Conservation (phyloP, 2,329 filamentous ascomycete genomes). For the Fusarium chaquense region DNA sequence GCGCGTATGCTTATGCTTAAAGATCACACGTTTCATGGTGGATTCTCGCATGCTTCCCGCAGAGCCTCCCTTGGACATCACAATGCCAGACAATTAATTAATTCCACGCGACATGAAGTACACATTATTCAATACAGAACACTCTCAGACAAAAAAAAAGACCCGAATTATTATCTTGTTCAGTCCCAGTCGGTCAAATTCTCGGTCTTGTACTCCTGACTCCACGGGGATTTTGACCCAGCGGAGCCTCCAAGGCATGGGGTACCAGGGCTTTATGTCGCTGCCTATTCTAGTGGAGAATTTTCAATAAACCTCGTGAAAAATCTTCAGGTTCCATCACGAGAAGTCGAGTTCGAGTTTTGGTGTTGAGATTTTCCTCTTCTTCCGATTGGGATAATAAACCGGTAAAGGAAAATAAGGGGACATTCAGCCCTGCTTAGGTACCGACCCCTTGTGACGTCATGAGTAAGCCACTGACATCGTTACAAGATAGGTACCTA, state of each 20-base stretch:
- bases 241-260: constrained; percentile 9
- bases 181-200: constrained; percentile 9
- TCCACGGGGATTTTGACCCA: constrained; percentile 20
- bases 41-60: background rate
- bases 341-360: fast-evolving
- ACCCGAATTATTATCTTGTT: background rate
- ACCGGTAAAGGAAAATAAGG: background rate
- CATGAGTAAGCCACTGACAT: constrained; percentile 11
- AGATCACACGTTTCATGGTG: background rate
- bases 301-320: background rate
- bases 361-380: constrained; percentile 20
- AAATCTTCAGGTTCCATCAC: constrained; percentile 15
- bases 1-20: background rate
- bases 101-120: background rate
- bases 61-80: constrained; percentile 16
- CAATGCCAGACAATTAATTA: background rate
- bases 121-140: background rate
- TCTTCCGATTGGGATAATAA: background rate
- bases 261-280: constrained; percentile 23
- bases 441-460: background rate
- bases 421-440: background rate
- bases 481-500: background rate
- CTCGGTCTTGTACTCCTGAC: constrained; percentile 14
- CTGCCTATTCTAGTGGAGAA: constrained; percentile 25
- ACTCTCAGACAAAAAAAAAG: too few species aligned